Base-by-base conservation (phyloP, 768 basidiomycete genomes). In the Neoboletus magnificus region DNA sequence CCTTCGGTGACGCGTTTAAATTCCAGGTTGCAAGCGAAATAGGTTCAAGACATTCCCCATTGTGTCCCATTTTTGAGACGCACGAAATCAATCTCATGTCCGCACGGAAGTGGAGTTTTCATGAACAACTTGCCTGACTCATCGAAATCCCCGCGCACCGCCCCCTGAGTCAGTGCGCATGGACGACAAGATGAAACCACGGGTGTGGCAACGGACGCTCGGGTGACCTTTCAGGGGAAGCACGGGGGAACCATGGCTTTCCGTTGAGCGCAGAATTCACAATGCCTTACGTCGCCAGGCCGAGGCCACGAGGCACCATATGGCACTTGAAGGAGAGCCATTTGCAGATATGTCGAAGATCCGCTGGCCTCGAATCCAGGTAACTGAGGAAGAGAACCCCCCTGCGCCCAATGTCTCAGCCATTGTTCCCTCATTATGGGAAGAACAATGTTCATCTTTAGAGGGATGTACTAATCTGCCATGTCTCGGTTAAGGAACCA, bases 391-490 rank as follows among this genome's bases (percentile, higher is more conserved):
- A 57, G 41, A 46, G 42, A 39, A 41, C 23, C 48, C 45, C 12
- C 12, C 37, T 27, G 20, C 36, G 36, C 32, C n/a, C 15, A 42
- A 48, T 58, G 62, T 66, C 64, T 64, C 62, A 59, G 51, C 3
- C 64, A 60, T 70, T 70, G 71, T 72, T 61, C 59, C 57, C 71
- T 63, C 22, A 18, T 65, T 71, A 67, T 62, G 65, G 71, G 32
- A 72, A 64, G 59, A 51, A 61, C 67, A 67, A 67, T 61, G 69
- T 65, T 55, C 63, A 41, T 51, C 42, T 56, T 59, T 56, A 55
- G 60, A 48, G 44, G 56, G 29, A 63, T 54, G 29, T 37, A 55
- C 48, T 58, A 46, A 63, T 62, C 58, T 64, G 60, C 54, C 50
- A 29, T 54, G 54, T 56, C 54, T 64, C 55, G 57, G 60, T 66